Base-by-base conservation (phyloP, 2,329 filamentous ascomycete genomes). In the Pseudogymnoascus sp. region DNA sequence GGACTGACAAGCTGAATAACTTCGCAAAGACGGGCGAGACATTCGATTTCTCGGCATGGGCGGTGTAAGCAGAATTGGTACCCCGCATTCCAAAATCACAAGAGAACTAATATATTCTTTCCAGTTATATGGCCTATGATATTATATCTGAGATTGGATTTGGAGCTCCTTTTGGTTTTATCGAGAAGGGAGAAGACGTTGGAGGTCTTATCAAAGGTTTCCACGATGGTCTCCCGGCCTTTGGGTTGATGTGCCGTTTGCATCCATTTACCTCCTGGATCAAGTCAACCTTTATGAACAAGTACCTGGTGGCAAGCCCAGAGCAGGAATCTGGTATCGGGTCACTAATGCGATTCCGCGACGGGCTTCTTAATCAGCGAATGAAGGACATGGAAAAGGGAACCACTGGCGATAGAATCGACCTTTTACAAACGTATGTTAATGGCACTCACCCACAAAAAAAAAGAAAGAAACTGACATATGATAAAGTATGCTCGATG, bases 31-130 rank as follows among this genome's bases (percentile, higher is more conserved):
- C 73, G 0, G 72, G 74, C 1, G 67, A 76, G 38, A 65, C 69
- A 0, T 78, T 84, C 58, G 79, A 84, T 64, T 82, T 83, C 65
- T 71, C 78, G 0, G 76, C 75, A 58, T 83, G 80, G 81, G 76
- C 77, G 55, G 75, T 79, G 67, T 75, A 68, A 64, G 72, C 63
- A 59, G 57, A 23, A 48, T 48, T 48, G 39, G 23, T 9, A 48
- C 41, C 13, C 41, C n/a, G 8, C 39, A 45, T 23, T 45, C 55
- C 28, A 61, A 6, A 19, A 5, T 8, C 28, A 21, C 19, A 60
- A 8, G 33, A n/a, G 7, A 59, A n/a, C 21, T 37, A 26, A 41
- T 13, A 30, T 18, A 15, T 38, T 48, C 3, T 15, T 10, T 13
- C 26, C 41, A 73, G 70, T 5, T 81, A 75, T 64, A 74, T 82